Conservation (phyloP, 352 stramenopile genomes). For the Pythium rishiriense region DNA sequence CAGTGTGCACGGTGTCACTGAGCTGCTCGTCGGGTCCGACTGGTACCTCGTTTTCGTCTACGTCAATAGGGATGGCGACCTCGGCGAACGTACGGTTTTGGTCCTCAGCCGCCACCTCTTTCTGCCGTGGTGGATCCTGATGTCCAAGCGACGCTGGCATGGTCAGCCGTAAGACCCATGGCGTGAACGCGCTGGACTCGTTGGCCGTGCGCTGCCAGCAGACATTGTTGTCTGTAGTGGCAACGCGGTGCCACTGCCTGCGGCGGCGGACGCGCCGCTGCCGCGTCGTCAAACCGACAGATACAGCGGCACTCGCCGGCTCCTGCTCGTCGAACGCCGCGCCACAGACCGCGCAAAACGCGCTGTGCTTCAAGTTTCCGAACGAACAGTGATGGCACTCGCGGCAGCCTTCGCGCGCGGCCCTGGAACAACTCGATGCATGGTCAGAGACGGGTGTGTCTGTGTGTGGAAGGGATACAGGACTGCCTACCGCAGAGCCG, state of each 20-base stretch:
- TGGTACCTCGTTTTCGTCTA: neutral
- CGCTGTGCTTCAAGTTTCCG: conserved; percentile 13
- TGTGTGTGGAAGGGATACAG: neutral
- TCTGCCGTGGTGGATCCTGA: neutral
- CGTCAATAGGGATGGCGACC: neutral
- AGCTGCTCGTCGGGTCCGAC: neutral
- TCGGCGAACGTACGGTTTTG: neutral
- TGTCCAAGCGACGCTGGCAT: neutral
- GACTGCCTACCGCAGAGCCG: conserved; percentile 12
- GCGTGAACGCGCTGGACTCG: neutral
- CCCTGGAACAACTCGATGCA: neutral
- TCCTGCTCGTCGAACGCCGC: neutral
- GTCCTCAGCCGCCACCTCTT: neutral
- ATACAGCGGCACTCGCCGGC: neutral
- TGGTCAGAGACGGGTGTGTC: neutral
- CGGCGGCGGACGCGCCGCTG: conserved; percentile 11
- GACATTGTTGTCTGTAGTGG: neutral
- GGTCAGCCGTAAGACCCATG: conserved; percentile 6
- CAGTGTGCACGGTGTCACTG: neutral
- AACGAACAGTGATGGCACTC: conserved; percentile 5
- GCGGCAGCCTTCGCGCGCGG: conserved; percentile 4
- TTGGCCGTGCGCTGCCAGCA: neutral
- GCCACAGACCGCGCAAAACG: conserved; percentile 17
- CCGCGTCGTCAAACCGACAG: neutral
- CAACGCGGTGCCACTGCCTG: conserved; percentile 3